A percentile compares a stretch with the other conserved stretches of the same genome.
Conservation (phyloP, 1,139 yeast genomes). For the Diutina mesorugosa region DNA sequence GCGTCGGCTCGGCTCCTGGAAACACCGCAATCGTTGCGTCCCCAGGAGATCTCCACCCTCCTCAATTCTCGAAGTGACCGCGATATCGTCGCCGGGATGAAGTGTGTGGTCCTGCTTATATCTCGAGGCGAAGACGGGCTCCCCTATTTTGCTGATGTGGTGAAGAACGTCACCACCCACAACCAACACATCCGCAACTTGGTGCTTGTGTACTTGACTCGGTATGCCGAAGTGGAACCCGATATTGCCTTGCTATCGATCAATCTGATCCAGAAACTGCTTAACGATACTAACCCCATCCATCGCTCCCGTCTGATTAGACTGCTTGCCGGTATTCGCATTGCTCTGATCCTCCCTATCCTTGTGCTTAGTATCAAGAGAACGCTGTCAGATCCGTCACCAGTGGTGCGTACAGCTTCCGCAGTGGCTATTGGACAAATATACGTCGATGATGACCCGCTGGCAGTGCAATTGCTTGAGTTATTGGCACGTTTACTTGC, state of each 20-base stretch:
- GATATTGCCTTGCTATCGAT: conserved; percentile 81
- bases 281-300: conserved; percentile 57
- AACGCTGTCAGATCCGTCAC: conserved; percentile 57
- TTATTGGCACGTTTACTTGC: conserved; percentile 26
- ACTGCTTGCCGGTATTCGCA: conserved; percentile 68
- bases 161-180: conserved; percentile 71
- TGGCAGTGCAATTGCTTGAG: conserved; percentile 4
- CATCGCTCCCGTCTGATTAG: conserved; percentile 65
- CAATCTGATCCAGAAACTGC: conserved; percentile 79
- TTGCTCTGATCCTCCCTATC: conserved; percentile 72
- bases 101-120: conserved; percentile 55
- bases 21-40: conserved; percentile 38
- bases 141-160: conserved; percentile 73
- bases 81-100: conserved; percentile 67
- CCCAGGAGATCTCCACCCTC: conserved; percentile 51
- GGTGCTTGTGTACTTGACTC: conserved; percentile 63
- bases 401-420: conserved; percentile 68
- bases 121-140: conserved; percentile 52
- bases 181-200: conserved; percentile 60
- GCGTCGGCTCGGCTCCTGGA: conserved; percentile 59
- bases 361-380: conserved; percentile 62
- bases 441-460: conserved; percentile 22
- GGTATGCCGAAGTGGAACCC: conserved; percentile 77
- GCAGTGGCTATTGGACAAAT: conserved; percentile 69
- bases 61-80: conserved; percentile 61